Conservation (phyloP, 2,329 filamentous ascomycete species). For the Penicillium brevicompactum region DNA sequence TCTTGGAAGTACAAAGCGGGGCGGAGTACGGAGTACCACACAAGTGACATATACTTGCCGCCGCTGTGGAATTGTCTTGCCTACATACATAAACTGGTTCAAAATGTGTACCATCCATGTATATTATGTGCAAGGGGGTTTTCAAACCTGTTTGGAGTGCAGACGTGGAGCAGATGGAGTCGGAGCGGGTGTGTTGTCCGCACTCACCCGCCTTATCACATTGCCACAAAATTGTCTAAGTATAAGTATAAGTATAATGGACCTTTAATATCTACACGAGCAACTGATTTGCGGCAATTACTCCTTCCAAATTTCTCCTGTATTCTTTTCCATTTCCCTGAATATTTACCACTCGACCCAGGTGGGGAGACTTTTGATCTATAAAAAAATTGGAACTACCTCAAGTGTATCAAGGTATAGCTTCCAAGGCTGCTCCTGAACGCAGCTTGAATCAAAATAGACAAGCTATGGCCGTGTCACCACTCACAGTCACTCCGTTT, state of each 20-base stretch:
- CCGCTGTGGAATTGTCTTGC: too few species aligned
- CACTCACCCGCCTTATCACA: conserved; percentile 9
- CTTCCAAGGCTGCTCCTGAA: not conserved
- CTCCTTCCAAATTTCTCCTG: not conserved
- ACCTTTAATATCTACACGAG: not conserved
- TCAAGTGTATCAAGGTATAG: too few species aligned
- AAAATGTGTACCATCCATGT: too few species aligned
- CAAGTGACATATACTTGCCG: too few species aligned
- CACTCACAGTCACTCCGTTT: conserved; percentile 26
- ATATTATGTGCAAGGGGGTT: conserved; percentile 56
- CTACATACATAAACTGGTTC: too few species aligned
- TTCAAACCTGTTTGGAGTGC: conserved; percentile 40
- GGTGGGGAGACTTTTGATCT: not conserved
- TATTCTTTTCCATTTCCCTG: not conserved
- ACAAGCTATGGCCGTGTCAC: conserved; percentile 12
- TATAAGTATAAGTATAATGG: not conserved
- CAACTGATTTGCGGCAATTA: not conserved
- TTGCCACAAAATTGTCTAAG: not conserved
- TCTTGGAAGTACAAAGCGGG: too few species aligned
- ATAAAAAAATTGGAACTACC: not conserved
- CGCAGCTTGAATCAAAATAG: not conserved
- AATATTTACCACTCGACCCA: not conserved
- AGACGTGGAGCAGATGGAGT: not conserved
- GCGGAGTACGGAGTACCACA: too few species aligned
- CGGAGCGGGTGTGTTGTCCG: not conserved